phyloP scores from a whole-genome alignment of 805 yeast genomes.

The Yamadazyma ubonensis region DNA sequence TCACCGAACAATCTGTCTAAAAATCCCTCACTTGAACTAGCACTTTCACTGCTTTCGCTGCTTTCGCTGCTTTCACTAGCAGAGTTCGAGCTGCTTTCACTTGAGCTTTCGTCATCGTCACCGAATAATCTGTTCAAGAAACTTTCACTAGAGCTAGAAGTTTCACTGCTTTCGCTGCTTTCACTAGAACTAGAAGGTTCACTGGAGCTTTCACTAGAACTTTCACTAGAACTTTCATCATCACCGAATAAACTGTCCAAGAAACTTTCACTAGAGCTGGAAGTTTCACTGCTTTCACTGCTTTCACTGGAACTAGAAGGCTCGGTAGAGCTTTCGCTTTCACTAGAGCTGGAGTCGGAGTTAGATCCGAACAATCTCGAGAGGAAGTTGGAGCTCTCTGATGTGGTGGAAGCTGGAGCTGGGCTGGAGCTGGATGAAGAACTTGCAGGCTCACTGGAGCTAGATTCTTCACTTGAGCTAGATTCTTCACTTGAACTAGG shows the following conservation, averaged over 20 bases:
- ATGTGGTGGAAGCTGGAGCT: constrained; percentile 6
- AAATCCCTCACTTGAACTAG: constrained; percentile 12
- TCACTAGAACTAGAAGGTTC: constrained; percentile 2
- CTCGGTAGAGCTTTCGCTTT: no score
- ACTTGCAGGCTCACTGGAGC: background rate
- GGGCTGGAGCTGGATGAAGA: constrained; percentile 6
- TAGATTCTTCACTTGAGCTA: background rate
- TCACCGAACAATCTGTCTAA: constrained; percentile 10
- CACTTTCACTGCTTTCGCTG: no score
- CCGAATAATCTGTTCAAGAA: background rate
- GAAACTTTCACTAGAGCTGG: background rate
- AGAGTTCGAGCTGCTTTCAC: background rate
- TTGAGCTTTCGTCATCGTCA: constrained; percentile 5
- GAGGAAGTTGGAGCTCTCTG: constrained; percentile 5
- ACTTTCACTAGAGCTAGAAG: background rate
- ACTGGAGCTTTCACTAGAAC: no score
- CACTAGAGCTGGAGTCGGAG: constrained; percentile 2
- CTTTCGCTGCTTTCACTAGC: no score
- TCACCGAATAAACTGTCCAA: constrained; percentile 1
- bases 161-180: constrained; percentile 2
- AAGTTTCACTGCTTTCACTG: no score
- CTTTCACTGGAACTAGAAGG: no score
- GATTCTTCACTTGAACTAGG: background rate
- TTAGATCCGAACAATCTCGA: constrained; percentile 8
- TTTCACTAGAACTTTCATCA: constrained; percentile 8